These are phyloP conservation scores for Begonia peltatifolia DNA, from an alignment of 306 rosid species.

Conservation along the genomic window DNA sequence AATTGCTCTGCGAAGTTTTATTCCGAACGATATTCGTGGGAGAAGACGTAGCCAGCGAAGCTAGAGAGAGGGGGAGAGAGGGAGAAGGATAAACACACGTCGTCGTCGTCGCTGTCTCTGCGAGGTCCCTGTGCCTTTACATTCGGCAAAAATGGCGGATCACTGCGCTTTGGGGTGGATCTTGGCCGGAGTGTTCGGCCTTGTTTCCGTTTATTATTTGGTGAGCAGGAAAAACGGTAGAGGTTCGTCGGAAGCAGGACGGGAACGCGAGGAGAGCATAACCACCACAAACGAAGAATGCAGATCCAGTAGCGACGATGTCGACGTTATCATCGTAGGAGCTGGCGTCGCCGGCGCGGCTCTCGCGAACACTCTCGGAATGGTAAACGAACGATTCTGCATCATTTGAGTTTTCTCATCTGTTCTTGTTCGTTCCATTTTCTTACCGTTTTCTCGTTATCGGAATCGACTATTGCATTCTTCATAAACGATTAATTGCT, in stretches of 20 bases:
- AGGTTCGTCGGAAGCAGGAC: conserved; percentile 10
- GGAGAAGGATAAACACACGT: background rate
- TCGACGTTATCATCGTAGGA: conserved; percentile 73
- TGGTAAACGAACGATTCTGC: conserved; percentile 22
- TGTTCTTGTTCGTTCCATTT: background rate
- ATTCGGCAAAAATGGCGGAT: conserved; percentile 34
- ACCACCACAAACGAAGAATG: conserved; percentile 38
- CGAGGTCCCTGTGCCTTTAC: conserved; percentile 13
- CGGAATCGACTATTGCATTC: background rate
- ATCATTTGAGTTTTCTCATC: background rate
- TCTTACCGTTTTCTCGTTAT: background rate
- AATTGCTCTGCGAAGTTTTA: too few relatives aligned
- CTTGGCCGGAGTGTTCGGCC: conserved; percentile 16
- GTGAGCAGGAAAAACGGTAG: conserved; percentile 5
- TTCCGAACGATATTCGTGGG: too few relatives aligned
- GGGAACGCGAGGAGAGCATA: conserved; percentile 18
- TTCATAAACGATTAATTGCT: background rate
- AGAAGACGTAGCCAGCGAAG: too few relatives aligned
- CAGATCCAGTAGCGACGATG: conserved; percentile 30
- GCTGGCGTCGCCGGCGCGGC: conserved; percentile 97
- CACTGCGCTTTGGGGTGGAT: conserved; percentile 36
- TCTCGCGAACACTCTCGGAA: conserved; percentile 89
- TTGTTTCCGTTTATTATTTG: conserved; percentile 22
- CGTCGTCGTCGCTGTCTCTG: conserved; percentile 7
- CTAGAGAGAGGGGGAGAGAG: background rate